Conservation (phyloP, 345 rosid species). For the Rhodomyrtus tomentosa region DNA sequence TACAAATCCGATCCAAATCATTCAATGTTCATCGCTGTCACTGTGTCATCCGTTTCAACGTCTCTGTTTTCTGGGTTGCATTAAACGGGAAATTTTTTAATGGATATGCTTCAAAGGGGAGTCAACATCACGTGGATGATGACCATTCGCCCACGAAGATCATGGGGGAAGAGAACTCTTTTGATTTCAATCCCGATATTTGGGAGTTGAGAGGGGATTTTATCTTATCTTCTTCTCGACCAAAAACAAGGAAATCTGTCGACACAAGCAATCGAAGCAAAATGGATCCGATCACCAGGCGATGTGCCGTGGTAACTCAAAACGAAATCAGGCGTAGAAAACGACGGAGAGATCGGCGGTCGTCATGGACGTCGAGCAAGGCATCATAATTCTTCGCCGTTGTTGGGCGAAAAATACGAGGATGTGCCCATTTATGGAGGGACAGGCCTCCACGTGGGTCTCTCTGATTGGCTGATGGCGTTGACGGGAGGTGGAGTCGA, state of each 20-base stretch:
- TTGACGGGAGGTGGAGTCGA: background rate
- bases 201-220: background rate
- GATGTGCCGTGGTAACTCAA: background rate
- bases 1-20: background rate
- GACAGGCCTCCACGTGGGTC: background rate
- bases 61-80: background rate
- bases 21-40: background rate
- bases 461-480: background rate
- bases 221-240: background rate
- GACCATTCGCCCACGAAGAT: background rate
- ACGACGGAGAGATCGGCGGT: background rate
- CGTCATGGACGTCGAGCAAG: background rate
- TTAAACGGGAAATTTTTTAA: background rate
- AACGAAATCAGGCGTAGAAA: too few species aligned
- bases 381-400: background rate
- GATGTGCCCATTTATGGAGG: background rate
- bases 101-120: background rate
- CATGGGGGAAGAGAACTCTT: background rate
- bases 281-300: background rate
- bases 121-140: background rate
- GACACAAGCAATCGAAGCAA: background rate
- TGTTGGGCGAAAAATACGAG: background rate
- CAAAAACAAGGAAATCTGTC: background rate
- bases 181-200: background rate
- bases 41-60: background rate